Evolutionary conservation across 2,329 filamentous ascomycete species (phyloP).

Genomic region (Aspergillus oerlinghausenensis): DNA sequence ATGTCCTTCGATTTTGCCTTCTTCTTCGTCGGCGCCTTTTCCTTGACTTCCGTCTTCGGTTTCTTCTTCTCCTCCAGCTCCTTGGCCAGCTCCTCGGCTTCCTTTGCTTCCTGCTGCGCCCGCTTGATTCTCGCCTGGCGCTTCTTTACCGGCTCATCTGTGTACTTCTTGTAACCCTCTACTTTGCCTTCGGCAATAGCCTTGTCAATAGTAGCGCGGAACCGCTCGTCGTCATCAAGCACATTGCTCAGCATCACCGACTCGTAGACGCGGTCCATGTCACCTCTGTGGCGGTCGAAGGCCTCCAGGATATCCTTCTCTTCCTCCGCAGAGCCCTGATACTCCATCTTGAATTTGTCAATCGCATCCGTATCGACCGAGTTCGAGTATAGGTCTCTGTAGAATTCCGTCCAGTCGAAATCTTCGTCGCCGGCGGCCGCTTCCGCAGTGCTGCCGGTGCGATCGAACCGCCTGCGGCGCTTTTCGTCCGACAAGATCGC

Average conservation of each 20-base stretch:
- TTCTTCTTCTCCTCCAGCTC: slow-evolving; percentile 71
- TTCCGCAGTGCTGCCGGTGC: slow-evolving; percentile 83
- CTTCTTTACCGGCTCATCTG: slow-evolving; percentile 65
- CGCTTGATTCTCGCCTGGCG: slow-evolving; percentile 55
- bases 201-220: slow-evolving; percentile 72
- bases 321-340: slow-evolving; percentile 86
- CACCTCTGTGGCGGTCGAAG: slow-evolving; percentile 68
- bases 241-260: slow-evolving; percentile 82
- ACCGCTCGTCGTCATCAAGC: slow-evolving; percentile 78
- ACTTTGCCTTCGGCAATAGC: slow-evolving; percentile 71
- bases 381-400: slow-evolving; percentile 75
- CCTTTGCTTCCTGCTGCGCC: slow-evolving; percentile 63
- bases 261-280: slow-evolving; percentile 74
- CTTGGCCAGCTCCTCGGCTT: slow-evolving; percentile 71
- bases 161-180: slow-evolving; percentile 63
- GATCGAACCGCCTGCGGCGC: slow-evolving; percentile 81
- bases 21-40: slow-evolving; percentile 14
- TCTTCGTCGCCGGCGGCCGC: slow-evolving; percentile 66
- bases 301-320: slow-evolving; percentile 69
- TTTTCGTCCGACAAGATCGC: slow-evolving; percentile 80
- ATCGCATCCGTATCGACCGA: slow-evolving; percentile 72
- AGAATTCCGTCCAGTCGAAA: slow-evolving; percentile 90
- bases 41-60: slow-evolving; percentile 45
- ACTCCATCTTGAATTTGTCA: slow-evolving; percentile 67
- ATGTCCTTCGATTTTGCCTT: slow-evolving; percentile 4